A percentile compares a stretch with the other conserved stretches of the same genome.
Evolutionary conservation across 176 grass and related monocot genomes (phyloP).

Genomic region (Musa schizocarpa): DNA sequence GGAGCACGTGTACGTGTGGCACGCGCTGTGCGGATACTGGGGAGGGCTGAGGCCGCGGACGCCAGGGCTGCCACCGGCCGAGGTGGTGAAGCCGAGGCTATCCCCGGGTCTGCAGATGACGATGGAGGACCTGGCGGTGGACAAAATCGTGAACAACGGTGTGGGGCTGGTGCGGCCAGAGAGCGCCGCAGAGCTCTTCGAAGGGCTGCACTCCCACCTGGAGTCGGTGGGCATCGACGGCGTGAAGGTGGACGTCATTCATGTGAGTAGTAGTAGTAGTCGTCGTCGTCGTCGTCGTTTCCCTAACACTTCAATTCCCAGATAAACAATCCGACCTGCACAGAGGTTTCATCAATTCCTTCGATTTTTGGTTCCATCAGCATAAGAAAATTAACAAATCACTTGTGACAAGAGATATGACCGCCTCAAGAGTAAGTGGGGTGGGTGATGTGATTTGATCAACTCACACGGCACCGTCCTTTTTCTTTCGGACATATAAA

Average conservation of each 20-base stretch:
- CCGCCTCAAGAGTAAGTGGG: too few species aligned
- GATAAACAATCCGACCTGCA: too few species aligned
- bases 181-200: slow-evolving; percentile 45
- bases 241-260: slow-evolving; percentile 93
- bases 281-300: too few species aligned
- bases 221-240: slow-evolving; percentile 67
- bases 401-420: too few species aligned
- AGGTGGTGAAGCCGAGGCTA: slow-evolving; percentile 41
- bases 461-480: too few species aligned
- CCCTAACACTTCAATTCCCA: too few species aligned
- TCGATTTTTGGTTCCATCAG: too few species aligned
- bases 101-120: slow-evolving; percentile 50
- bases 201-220: slow-evolving; percentile 69
- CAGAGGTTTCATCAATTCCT: too few species aligned
- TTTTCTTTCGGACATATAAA: too few species aligned
- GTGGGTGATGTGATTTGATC: too few species aligned
- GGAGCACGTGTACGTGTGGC: slow-evolving; percentile 95
- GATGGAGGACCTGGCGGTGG: slow-evolving; percentile 89
- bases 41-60: slow-evolving; percentile 62
- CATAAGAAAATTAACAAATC: too few species aligned
- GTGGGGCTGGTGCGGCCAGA: slow-evolving; percentile 67
- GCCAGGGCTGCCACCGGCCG: slow-evolving; percentile 38
- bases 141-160: slow-evolving; percentile 71
- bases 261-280: slow-evolving; percentile 33
- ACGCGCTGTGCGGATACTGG: slow-evolving; percentile 88